These are phyloP conservation scores for Pythium myriotylum DNA, from an alignment of 352 stramenopile species.

Conservation along the genomic window DNA sequence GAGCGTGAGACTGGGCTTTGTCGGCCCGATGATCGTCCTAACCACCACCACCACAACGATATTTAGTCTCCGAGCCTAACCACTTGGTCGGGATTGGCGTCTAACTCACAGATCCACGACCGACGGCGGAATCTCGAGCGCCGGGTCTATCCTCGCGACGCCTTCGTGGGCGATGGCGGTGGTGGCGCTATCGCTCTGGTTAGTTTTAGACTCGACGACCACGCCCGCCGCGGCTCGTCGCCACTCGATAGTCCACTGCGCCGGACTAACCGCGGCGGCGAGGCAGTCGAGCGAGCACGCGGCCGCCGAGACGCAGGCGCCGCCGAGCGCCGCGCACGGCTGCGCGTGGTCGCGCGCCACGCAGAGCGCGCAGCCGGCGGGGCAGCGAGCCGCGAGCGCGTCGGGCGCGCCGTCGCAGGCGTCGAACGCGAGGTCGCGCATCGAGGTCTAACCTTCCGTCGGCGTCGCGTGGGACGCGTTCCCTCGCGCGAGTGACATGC, in stretches of 20 bases:
- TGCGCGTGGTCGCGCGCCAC: constrained; percentile 14
- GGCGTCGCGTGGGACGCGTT: neutral
- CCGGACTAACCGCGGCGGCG: neutral
- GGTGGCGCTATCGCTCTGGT: neutral
- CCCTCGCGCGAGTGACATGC: neutral
- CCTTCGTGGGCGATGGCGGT: constrained; percentile 4
- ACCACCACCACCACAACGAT: neutral
- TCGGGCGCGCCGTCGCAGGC: neutral
- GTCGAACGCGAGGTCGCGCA: too few species aligned
- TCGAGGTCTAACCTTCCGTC: neutral
- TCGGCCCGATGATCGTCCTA: constrained; percentile 9
- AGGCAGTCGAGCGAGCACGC: constrained; percentile 20
- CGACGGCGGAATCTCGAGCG: constrained; percentile 5
- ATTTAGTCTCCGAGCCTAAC: too few species aligned
- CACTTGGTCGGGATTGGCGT: neutral
- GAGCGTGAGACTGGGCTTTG: neutral
- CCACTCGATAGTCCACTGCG: constrained; percentile 18
- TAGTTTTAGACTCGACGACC: constrained; percentile 8
- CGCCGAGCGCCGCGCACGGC: neutral
- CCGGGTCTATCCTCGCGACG: constrained; percentile 6
- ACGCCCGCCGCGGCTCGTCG: constrained; percentile 2
- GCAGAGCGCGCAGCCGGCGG: constrained; percentile 16
- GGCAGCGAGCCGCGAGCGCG: constrained; percentile 9
- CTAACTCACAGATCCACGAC: constrained; percentile 6
- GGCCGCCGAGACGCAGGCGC: constrained; percentile 9